Evolutionary conservation across 73 alveolate genomes (phyloP), one percentile per base, ranked within the genome.

Genomic region (Paramecium caudatum): DNA sequence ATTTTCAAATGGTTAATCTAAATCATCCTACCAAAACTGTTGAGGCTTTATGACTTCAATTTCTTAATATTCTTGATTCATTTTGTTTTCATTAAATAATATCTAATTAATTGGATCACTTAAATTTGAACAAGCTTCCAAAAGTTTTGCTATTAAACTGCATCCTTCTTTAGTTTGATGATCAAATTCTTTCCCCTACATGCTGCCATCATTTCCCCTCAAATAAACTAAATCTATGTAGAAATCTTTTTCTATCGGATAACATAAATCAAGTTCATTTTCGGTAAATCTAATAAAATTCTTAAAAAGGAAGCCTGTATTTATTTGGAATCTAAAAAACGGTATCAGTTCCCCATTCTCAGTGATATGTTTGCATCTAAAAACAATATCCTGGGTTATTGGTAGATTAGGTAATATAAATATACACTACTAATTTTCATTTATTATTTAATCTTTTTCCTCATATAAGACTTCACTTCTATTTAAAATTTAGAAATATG

Each of bases 221-320:
- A 33, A 33, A 65, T 30, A 33, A 3, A 65, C 49, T 1, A 65
- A 7, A 65, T 65, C 83, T 1, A 65, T 65, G 34, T 33, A 65
- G 33, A 65, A 65, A n/a, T 65, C 61, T 7, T 65, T 30, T 10
- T 65, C 83, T 16, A 65, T 16, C 0, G 3, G 19, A 17, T 33
- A 33, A 32, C 34, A 15, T n/a, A 65, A 36, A 65, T 65, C 83
- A 32, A 65, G 17, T 17, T 33, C 47, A n/a, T 23, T 9, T 0
- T 0, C 30, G 27, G 32, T 30, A 36, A 65, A 65, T 25, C 83
- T 36, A 33, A 65, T 65, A n/a, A 65, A 12, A 36, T 65, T 36
- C 19, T 65, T 65, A 36, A 33, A 30, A 32, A 65, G 8, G 15
- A 65, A 65, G 27, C 83, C 83, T n/a, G 83, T 65, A 65, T 65